A percentile compares a stretch with the other conserved stretches of the same genome.
Conservation (phyloP, 257 asterid species). For the Solanum chmielewskii region DNA sequence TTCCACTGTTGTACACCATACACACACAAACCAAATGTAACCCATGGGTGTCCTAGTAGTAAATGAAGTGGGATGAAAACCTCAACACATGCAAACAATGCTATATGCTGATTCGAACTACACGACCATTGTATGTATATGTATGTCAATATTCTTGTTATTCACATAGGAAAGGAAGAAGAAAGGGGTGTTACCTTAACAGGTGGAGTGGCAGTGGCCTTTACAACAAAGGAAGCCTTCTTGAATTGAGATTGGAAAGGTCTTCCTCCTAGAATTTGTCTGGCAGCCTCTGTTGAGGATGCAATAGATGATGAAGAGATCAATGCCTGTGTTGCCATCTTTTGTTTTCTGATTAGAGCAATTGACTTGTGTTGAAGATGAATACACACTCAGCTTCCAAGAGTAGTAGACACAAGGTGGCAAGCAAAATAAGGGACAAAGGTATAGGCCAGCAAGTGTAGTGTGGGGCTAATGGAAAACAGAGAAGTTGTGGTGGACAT, state of each 20-base stretch:
- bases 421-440: neutral
- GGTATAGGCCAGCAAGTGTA: neutral
- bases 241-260: constrained; percentile 24
- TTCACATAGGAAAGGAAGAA: neutral
- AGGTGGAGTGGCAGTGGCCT: constrained; percentile 72
- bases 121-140: fast-evolving
- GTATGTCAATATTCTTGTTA: neutral
- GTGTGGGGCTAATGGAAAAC: neutral
- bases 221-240: constrained; percentile 57
- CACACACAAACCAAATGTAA: neutral
- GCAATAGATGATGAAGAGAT: constrained; percentile 83
- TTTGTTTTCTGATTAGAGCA: neutral
- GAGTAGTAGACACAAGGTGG: neutral
- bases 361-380: neutral
- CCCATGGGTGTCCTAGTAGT: neutral
- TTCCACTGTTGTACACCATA: neutral
- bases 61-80: neutral
- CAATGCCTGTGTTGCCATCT: constrained; percentile 82
- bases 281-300: constrained; percentile 60
- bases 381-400: neutral
- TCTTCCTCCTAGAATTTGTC: constrained; percentile 57
- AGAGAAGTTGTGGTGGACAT: neutral
- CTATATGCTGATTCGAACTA: neutral
- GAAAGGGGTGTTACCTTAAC: constrained; percentile 40
- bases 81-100: neutral